Base-by-base conservation (phyloP, 169 alveolate species). In the Cyclospora cayetanensis region DNA sequence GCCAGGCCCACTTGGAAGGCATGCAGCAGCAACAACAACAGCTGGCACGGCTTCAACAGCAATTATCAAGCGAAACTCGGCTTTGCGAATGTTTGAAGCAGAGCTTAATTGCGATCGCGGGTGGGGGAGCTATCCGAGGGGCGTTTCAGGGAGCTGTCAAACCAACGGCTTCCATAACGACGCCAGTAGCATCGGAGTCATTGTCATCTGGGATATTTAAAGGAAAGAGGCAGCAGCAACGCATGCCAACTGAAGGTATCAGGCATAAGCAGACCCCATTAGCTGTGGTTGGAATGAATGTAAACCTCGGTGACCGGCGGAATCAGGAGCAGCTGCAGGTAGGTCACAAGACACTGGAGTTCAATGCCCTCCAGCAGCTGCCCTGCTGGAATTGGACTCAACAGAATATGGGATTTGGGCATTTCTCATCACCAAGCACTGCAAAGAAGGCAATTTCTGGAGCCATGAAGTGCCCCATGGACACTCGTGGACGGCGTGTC, bases 41-140 rank as follows among this genome's bases (percentile, higher is more conserved):
- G 27, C 55, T 80, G 39, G 76, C 12, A 39, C 52, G 34, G 55
- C 74, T 80, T 29, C 74, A 34, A 39, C 72, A 80, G 27, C 41
- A 80, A 52, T 53, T 80, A 20, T 4, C 60, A 46, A 31, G 39
- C 52, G 89, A 80, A 52, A 31, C 34, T 15, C 74, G 43, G 37
- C 89, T 80, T 52, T 74, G 89, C 15, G 89, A 80, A 37, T 80
- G 89, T 41, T 25, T 80, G 76, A 43, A 80, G 15, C 89, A 80
- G 52, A 50, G 89, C 72, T 63, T 80, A 15, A 52, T 80, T 52
- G 76, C 76, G 18, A 11, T 80, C 35, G 72, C 39, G 34, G 3
- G 76, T 20, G 52, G 89, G 34, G 74, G 74, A 80, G 39, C 52
- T 25, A 34, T 50, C 76, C 39, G 53, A 31, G 50, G 52, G 22